Evolutionary conservation across 495 filamentous ascomycete genomes (phyloP).

Genomic region (Poronia punctata): DNA sequence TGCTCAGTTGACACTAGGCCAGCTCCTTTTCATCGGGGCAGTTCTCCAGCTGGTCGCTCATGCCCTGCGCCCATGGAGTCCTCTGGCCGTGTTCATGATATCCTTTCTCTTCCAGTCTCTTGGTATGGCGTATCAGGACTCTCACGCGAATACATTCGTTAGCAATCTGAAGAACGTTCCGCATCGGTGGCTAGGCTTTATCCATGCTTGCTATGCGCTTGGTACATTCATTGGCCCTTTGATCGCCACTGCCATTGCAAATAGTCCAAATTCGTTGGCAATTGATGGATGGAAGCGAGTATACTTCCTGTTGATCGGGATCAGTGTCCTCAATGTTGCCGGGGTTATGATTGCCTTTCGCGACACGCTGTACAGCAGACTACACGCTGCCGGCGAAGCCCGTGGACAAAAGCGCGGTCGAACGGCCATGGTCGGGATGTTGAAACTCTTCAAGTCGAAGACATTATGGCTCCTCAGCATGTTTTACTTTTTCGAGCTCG

Average conservation of each 20-base stretch:
- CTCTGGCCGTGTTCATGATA: slow-evolving; percentile 38
- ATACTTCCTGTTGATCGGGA: slow-evolving; percentile 35
- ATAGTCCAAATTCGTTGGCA: slow-evolving; percentile 8
- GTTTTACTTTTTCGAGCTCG: slow-evolving; percentile 47
- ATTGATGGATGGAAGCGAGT: slow-evolving; percentile 34
- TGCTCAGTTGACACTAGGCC: slow-evolving; percentile 36
- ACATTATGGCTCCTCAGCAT: slow-evolving; percentile 42
- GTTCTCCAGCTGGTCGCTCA: slow-evolving; percentile 41
- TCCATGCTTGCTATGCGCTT: slow-evolving; percentile 50
- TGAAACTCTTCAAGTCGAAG: slow-evolving; percentile 18
- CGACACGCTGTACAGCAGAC: slow-evolving; percentile 21
- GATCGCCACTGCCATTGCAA: slow-evolving; percentile 43
- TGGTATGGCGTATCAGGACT: slow-evolving; percentile 48
- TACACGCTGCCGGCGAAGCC: neutral
- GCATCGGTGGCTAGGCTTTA: slow-evolving; percentile 51
- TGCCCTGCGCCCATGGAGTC: slow-evolving; percentile 40
- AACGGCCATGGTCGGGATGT: slow-evolving; percentile 15
- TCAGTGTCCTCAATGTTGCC: slow-evolving; percentile 34
- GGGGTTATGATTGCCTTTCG: slow-evolving; percentile 30
- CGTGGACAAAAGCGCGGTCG: slow-evolving; percentile 10
- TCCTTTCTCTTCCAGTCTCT: slow-evolving; percentile 44
- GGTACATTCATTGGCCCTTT: slow-evolving; percentile 46
- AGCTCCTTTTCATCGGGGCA: slow-evolving; percentile 42
- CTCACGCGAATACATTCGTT: slow-evolving; percentile 47
- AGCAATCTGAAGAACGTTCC: slow-evolving; percentile 34